Evolutionary conservation across 1,139 yeast genomes (phyloP), one percentile per base, ranked within the genome.

Genomic region (Pichia inconspicua): DNA sequence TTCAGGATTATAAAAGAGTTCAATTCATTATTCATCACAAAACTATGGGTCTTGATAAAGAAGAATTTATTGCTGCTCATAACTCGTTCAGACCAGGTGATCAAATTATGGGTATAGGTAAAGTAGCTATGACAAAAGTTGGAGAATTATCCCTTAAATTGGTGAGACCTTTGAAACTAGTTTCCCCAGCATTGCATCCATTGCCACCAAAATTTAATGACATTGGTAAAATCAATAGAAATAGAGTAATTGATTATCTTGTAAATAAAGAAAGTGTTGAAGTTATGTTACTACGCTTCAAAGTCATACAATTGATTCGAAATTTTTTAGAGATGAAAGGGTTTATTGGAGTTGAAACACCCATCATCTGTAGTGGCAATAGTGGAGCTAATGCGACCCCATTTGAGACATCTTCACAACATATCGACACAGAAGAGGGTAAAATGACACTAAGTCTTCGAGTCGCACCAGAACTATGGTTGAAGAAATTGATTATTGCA

Each of bases 401-500:
- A 0, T 92, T 92, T 57, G 59, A 61, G 1, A 87, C 97, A 0
- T 47, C 58, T 0, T 72, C 82, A 31, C 68, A 66, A n/a, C 78
- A 77, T 30, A 58, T 81, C 37, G 71, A 72, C 31, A 39, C 31
- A 14, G 58, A 61, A 1, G 61, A 64, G 15, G 55, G 58, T 3
- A 59, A 55, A 4, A 44, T 61, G 0, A 68, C 68, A 11, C 65
- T 89, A 10, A 82, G 78, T 52, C 66, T 92, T 48, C 69, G 98
- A 42, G 92, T 92, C 4, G 97, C 98, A 0, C 97, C 98, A 0
- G 98, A 92, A 62, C 67, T 92, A 40, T 92, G 96, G 96, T 72
- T 92, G 50, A 92, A 92, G 63, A 75, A 85, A 57, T 66, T 92
- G 49, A 77, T 89, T 2, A 80, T 90, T 40, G 74, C 86, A 5